Evolutionary conservation across 176 grass and related monocot species (phyloP), one percentile per base, ranked within the genome.

Genomic region (Carex kokanica): DNA sequence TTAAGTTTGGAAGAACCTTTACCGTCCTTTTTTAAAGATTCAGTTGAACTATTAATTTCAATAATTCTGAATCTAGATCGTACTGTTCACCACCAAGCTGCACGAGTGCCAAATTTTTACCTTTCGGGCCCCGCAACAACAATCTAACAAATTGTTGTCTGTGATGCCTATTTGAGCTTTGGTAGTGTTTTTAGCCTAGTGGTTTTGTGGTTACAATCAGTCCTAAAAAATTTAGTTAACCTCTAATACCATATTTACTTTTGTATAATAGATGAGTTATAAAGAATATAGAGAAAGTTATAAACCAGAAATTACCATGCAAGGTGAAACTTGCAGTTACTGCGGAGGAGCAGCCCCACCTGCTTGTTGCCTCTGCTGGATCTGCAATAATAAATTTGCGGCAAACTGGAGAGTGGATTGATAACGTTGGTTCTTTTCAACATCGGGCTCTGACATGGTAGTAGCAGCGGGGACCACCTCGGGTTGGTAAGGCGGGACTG

Each of bases 321-420:
- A 78, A 78, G 51, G 73, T 53, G 21, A 55, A 55, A 78, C 51
- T 49, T 4, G 25, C 11, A 53, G 73, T 78, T 56, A 78, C 51
- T 78, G 49, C 2, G 25, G 47, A 77, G 24, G 47, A 78, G 73
- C 21, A 17, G 49, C 47, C 25, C 73, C 73, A 23, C 73, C 73
- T 55, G 73, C 40, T 83, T 71, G 60, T 73, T 63, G 74, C 67
- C 68, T 84, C 38, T 87, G 85, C 34, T 95, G 93, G 81, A 99
- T 49, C 82, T 90, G 89, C 53, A 86, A 83, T 41, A 95, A 86
- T 80, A 99, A 89, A 60, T 64, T 91, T 60, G 92, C 93, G 71
- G 96, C 96, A 84, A 99, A 90, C 55, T 95, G 88, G 25, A 99
- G 96, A 53, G 96, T 99, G 8, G 96, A 89, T 56, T 93, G 91